A percentile compares a stretch with the other conserved stretches of the same genome.
Evolutionary conservation across 129 eudicot species (phyloP).

Genomic region (Heracleum sosnowskyi): DNA sequence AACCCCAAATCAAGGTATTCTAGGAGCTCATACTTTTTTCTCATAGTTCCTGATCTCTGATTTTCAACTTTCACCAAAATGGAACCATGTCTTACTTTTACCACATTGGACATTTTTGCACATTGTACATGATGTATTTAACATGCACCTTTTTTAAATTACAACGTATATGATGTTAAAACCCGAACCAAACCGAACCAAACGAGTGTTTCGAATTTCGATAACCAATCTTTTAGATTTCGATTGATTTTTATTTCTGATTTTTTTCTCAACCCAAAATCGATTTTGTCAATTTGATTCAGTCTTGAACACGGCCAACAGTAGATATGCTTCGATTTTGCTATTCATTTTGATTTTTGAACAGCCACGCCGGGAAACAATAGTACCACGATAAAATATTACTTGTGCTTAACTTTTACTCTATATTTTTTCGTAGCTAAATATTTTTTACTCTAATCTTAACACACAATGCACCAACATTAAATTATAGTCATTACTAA

Average conservation of each 20-base stretch:
- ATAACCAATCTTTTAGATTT: too few relatives aligned
- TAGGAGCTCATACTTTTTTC: background rate
- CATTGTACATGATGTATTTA: background rate
- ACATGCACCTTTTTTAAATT: too few relatives aligned
- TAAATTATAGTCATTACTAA: background rate
- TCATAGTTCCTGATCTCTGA: background rate
- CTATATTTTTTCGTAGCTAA: too few relatives aligned
- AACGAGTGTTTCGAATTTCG: too few relatives aligned
- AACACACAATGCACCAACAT: background rate
- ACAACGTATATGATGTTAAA: too few relatives aligned
- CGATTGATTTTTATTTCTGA: too few relatives aligned
- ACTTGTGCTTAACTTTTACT: too few relatives aligned
- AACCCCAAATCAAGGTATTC: too few relatives aligned
- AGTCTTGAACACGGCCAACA: background rate
- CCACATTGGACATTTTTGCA: background rate
- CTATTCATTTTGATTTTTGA: background rate
- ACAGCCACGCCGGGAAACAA: background rate
- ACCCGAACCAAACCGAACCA: too few relatives aligned
- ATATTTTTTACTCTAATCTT: too few relatives aligned
- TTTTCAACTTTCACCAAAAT: background rate
- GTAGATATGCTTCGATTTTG: background rate
- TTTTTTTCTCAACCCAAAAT: too few relatives aligned
- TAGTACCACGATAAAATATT: background rate
- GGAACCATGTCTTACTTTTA: background rate
- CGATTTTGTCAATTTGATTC: too few relatives aligned